Conservation (phyloP, 2,329 filamentous ascomycete genomes). For the Penicillium sp. region DNA sequence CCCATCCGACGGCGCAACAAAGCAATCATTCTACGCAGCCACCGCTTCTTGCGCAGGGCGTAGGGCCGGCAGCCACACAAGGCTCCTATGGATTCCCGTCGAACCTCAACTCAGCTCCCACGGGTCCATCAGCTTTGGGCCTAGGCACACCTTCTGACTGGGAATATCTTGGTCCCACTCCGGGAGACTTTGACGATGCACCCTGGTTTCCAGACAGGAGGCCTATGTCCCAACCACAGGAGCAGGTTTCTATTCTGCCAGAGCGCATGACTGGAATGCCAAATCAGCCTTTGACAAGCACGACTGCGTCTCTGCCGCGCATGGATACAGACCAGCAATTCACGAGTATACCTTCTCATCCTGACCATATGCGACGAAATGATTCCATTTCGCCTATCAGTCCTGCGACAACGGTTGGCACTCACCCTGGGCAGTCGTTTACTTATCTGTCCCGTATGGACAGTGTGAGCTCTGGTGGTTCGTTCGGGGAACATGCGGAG, state of each 20-base stretch:
- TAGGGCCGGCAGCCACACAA: slow-evolving; percentile 16
- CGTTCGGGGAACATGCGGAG: slow-evolving; percentile 29
- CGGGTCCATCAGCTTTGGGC: slow-evolving; percentile 40
- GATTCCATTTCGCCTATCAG: slow-evolving; percentile 25
- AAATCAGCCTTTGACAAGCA: not conserved
- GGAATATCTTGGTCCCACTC: slow-evolving; percentile 43
- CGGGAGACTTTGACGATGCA: slow-evolving; percentile 39
- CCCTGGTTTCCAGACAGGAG: slow-evolving; percentile 23
- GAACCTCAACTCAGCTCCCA: slow-evolving; percentile 17
- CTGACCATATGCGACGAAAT: slow-evolving; percentile 2
- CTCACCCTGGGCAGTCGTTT: slow-evolving; percentile 7
- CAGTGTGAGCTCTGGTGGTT: slow-evolving; percentile 29
- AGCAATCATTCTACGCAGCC: slow-evolving; percentile 16
- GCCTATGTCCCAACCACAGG: slow-evolving; percentile 2
- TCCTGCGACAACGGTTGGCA: slow-evolving; percentile 8
- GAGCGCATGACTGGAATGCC: slow-evolving; percentile 11
- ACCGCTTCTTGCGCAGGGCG: slow-evolving; percentile 16
- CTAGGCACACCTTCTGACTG: slow-evolving; percentile 48
- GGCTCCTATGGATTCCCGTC: slow-evolving; percentile 16
- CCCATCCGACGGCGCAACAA: slow-evolving; percentile 33
- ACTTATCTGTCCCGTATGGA: slow-evolving; percentile 26
- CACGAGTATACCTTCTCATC: not conserved
- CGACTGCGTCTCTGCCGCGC: slow-evolving; percentile 6
- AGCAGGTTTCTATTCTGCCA: slow-evolving; percentile 12
- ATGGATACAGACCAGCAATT: slow-evolving; percentile 10